Evolutionary conservation across 345 rosid genomes (phyloP).

Genomic region (Triadica sebifera): DNA sequence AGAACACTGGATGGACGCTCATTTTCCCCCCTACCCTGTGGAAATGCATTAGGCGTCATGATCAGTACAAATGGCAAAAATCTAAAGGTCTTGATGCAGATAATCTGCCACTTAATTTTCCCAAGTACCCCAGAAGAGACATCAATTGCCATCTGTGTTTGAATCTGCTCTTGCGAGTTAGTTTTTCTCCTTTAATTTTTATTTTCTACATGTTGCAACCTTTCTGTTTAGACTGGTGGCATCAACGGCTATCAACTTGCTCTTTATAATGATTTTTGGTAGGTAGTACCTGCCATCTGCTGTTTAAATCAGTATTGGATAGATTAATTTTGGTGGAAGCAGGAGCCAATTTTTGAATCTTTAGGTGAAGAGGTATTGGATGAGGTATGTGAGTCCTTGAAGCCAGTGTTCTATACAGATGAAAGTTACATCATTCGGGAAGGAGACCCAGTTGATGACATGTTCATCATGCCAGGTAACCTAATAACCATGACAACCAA

Average conservation of each 20-base stretch:
- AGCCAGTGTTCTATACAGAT: conserved; percentile 80
- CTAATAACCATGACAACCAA: conserved; percentile 65
- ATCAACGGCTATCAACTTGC: too few species aligned
- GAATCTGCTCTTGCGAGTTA: conserved; percentile 69
- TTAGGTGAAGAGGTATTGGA: conserved; percentile 85
- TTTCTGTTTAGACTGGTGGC: background rate
- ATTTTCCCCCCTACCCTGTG: conserved; percentile 63
- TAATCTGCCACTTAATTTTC: conserved; percentile 60
- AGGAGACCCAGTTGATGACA: conserved; percentile 95
- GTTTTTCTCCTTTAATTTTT: conserved; percentile 2
- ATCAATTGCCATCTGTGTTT: conserved; percentile 86
- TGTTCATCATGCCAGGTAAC: conserved; percentile 89
- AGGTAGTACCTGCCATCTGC: too few species aligned
- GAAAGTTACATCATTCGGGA: conserved; percentile 80
- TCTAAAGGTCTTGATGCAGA: conserved; percentile 83
- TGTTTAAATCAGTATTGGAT: too few species aligned
- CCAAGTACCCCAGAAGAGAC: conserved; percentile 80
- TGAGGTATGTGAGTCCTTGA: conserved; percentile 82
- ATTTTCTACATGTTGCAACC: background rate
- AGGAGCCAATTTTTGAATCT: conserved; percentile 88
- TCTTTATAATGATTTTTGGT: too few species aligned
- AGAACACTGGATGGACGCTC: conserved; percentile 89
- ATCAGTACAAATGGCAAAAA: conserved; percentile 89
- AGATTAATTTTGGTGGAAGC: background rate
- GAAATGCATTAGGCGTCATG: conserved; percentile 64